phyloP scores from a whole-genome alignment of 2,329 filamentous ascomycete genomes.

The Colletotrichum sojae region DNA sequence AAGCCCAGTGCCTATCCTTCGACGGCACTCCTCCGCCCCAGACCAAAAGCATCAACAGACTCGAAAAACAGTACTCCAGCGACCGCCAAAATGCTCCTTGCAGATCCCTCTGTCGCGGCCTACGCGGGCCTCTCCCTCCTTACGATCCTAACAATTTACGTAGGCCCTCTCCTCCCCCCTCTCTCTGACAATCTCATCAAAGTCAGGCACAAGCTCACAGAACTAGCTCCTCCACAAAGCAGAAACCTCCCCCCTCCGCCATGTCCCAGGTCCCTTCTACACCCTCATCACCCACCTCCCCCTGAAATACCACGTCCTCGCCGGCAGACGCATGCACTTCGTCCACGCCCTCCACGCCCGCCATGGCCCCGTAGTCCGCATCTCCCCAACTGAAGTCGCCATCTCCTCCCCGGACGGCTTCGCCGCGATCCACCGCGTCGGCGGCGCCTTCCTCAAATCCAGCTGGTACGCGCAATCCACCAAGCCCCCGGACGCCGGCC shows the following conservation, averaged over 20 bases:
- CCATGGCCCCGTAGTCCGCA: slow-evolving; percentile 29
- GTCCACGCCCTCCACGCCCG: slow-evolving; percentile 28
- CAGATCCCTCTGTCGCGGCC: neutral
- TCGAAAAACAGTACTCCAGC: too few relatives aligned
- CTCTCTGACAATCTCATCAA: neutral
- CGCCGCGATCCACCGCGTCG: slow-evolving; percentile 29
- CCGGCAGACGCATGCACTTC: slow-evolving; percentile 28
- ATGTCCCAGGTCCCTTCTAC: slow-evolving; percentile 27
- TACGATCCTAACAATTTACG: neutral
- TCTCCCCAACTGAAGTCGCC: slow-evolving; percentile 31
- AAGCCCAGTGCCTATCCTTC: too few relatives aligned
- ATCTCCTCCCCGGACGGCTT: slow-evolving; percentile 16
- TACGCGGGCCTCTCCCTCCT: slow-evolving; percentile 1
- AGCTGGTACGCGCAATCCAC: slow-evolving; percentile 30
- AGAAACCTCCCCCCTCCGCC: slow-evolving; percentile 17
- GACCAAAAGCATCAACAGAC: too few relatives aligned
- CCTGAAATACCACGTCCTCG: slow-evolving; percentile 21
- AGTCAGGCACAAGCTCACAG: neutral
- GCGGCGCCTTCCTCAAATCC: slow-evolving; percentile 29
- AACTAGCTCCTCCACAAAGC: neutral
- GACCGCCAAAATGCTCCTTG: neutral
- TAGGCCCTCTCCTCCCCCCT: slow-evolving; percentile 1
- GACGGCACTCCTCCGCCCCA: too few relatives aligned
- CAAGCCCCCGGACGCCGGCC: slow-evolving; percentile 9
- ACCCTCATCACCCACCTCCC: slow-evolving; percentile 28